A percentile compares a stretch with the other conserved stretches of the same genome.
Conservation (phyloP, 106 monocot species). For the Amphibolis antarctica region DNA sequence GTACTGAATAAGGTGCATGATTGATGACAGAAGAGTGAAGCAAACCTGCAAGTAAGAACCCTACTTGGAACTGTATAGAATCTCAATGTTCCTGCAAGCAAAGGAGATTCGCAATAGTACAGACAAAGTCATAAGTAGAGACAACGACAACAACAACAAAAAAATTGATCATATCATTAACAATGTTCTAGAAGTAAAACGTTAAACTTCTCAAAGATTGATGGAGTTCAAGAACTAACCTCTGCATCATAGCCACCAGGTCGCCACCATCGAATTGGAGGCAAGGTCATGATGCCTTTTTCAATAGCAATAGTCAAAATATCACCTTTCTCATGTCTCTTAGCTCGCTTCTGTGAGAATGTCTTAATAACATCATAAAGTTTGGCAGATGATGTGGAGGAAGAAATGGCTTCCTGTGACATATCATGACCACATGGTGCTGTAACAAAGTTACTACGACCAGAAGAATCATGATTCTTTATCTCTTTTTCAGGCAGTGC, state of each 20-base stretch:
- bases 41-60: no score
- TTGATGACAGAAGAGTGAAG: no score
- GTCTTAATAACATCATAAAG: slow-evolving; percentile 2
- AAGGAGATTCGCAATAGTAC: no score
- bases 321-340: slow-evolving; percentile 3
- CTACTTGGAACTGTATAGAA: no score
- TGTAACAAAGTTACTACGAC: no score
- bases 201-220: not conserved
- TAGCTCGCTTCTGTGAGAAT: not conserved
- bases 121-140: not conserved
- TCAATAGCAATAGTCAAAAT: slow-evolving; percentile 6
- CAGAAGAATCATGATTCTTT: not conserved
- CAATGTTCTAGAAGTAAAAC: not conserved
- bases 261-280: slow-evolving; percentile 8
- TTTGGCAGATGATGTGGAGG: not conserved
- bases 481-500: not conserved
- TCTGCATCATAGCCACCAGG: slow-evolving; percentile 9
- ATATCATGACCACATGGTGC: not conserved
- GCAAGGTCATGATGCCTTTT: slow-evolving; percentile 10
- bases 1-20: no score
- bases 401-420: not conserved
- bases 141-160: not conserved
- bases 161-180: not conserved
- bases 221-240: not conserved
- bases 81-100: no score